phyloP scores from a whole-genome alignment of 129 eudicot species.

The Chrysanthemum lavandulifolium region DNA sequence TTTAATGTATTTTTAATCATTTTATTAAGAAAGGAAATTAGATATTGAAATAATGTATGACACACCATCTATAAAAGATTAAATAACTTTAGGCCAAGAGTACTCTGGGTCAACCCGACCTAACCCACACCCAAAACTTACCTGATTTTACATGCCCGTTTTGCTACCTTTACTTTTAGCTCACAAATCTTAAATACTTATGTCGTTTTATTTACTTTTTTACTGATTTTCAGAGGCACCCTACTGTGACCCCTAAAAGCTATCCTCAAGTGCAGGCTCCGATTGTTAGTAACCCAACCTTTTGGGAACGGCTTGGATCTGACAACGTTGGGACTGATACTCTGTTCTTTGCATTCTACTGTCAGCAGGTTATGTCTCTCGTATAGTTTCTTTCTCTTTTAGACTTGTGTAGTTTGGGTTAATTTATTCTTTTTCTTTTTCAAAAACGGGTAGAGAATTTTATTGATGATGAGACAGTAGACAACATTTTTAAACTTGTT shows the following conservation, averaged over 20 bases:
- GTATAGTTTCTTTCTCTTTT: neutral
- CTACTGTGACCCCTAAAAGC: slow-evolving; percentile 72
- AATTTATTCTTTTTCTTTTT: too few species aligned
- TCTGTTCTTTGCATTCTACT: slow-evolving; percentile 76
- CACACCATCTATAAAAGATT: neutral
- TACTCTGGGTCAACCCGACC: neutral
- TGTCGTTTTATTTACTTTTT: neutral
- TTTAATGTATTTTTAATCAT: neutral
- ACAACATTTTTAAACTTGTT: too few species aligned
- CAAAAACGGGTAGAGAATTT: too few species aligned
- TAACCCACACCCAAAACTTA: neutral
- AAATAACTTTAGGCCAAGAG: neutral
- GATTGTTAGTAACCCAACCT: slow-evolving; percentile 57
- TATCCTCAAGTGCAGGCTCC: slow-evolving; percentile 90
- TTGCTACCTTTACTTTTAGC: neutral
- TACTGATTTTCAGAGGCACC: slow-evolving; percentile 58
- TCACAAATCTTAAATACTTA: slow-evolving; percentile 5
- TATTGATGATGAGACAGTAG: too few species aligned
- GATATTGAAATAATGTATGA: neutral
- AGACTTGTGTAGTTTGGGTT: too few species aligned
- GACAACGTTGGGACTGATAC: slow-evolving; percentile 67
- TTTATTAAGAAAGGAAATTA: neutral
- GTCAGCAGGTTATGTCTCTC: slow-evolving; percentile 51
- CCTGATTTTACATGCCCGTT: neutral
- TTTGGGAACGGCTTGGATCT: slow-evolving; percentile 36